Evolutionary conservation across 352 stramenopile genomes (phyloP), one percentile per base, ranked within the genome.

Genomic region (Pythium vanterpoolii): DNA sequence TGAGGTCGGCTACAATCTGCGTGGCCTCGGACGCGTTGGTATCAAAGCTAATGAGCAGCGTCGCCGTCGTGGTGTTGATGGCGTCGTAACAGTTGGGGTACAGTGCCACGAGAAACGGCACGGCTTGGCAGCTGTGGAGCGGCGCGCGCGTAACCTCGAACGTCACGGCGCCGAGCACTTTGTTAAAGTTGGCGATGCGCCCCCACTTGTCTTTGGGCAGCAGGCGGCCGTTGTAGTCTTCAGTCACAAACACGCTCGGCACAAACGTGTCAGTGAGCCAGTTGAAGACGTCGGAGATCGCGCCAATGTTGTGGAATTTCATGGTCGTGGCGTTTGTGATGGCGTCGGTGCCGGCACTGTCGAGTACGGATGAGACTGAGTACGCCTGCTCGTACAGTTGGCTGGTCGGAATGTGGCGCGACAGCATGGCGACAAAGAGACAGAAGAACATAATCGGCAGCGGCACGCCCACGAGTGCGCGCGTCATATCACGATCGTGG

Each of bases 371-470:
- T 19, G 69, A 98, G 51, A 89, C 95, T 57, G 68, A 84, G 27
- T 66, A 77, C 77, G 85, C 9, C 63, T 96, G 28, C 96, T 87
- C 65, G 83, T 89, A 44, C 86, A 97, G 57, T 76, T 95, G 49
- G 51, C 77, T 23, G 40, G 76, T 33, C 76, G 62, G 59, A 80
- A 97, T 59, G 79, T 96, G 11, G 54, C 94, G 6, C 90, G 85
- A 48, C 42, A 74, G 40, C 79, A 84, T 82, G 19, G 50, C 60
- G 1, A 84, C 66, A 76, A 95, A 31, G 56, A 96, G 11, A 93
- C 82, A 5, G 81, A 94, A 7, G 66, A 83, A 44, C 69, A 93
- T 45, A 79, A 96, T 46, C 40, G 95, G 51, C 43, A 89, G 85
- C 49, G 62, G 90, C 40, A 87, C 79, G 18, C 60, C 58, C 21